These are phyloP conservation scores for Globisporangium echinulatum DNA, from an alignment of 352 stramenopile genomes.

Conservation along the genomic window DNA sequence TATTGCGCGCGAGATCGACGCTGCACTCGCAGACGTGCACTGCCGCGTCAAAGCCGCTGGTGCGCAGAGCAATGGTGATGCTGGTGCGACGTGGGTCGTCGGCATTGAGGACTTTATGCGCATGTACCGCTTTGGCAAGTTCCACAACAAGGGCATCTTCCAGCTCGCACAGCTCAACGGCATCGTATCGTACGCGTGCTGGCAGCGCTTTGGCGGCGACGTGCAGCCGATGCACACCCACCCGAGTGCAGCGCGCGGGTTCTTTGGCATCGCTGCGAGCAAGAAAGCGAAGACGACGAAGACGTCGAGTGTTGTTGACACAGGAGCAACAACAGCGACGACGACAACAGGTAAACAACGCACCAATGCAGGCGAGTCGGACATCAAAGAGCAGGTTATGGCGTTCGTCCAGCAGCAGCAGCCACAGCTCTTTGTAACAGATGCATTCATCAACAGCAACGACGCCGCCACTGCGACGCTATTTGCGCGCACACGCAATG, in stretches of 20 bases:
- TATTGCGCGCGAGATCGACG: constrained; percentile 49
- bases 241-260: constrained; percentile 60
- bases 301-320: too few species aligned
- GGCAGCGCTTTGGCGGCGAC: constrained; percentile 39
- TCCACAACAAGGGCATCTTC: constrained; percentile 83
- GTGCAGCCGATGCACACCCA: constrained; percentile 55
- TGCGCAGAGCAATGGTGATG: neutral
- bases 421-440: constrained; percentile 16
- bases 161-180: constrained; percentile 83
- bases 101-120: constrained; percentile 85
- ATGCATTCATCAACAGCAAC: neutral
- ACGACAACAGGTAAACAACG: neutral
- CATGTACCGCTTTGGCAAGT: constrained; percentile 66
- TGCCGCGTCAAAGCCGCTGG: neutral
- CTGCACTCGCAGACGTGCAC: constrained; percentile 29
- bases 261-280: constrained; percentile 33
- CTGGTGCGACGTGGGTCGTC: constrained; percentile 37
- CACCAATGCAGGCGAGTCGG: constrained; percentile 7
- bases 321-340: neutral
- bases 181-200: constrained; percentile 75
- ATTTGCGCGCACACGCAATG: constrained; percentile 22
- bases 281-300: constrained; percentile 18
- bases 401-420: constrained; percentile 49
- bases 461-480: neutral
- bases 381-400: constrained; percentile 74